Evolutionary conservation across 2,329 filamentous ascomycete species (phyloP).

Genomic region (Cladosporium sp.): DNA sequence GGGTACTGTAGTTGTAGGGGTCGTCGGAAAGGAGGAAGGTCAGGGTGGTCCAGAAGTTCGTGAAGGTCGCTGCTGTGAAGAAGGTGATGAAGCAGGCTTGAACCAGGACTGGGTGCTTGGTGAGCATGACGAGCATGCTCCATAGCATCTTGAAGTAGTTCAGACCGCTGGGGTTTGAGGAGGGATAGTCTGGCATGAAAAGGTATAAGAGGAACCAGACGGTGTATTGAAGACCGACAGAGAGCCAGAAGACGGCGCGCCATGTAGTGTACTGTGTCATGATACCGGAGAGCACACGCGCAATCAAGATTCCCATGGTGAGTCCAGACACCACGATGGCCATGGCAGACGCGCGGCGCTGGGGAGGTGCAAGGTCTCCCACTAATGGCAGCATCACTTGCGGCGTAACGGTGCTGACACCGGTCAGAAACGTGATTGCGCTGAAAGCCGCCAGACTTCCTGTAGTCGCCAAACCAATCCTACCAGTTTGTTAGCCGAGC

Average conservation of each 20-base stretch:
- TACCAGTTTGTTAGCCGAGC: constrained; percentile 32
- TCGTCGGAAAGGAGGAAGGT: constrained; percentile 68
- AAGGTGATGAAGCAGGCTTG: constrained; percentile 65
- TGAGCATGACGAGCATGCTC: constrained; percentile 58
- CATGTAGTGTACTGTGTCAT: constrained; percentile 67
- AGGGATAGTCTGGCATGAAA: constrained; percentile 76
- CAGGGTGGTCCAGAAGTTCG: constrained; percentile 66
- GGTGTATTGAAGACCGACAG: constrained; percentile 62
- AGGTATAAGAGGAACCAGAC: constrained; percentile 61
- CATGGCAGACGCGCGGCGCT: constrained; percentile 62
- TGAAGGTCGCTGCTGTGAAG: constrained; percentile 56
- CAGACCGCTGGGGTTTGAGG: constrained; percentile 59
- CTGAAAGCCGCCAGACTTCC: constrained; percentile 58
- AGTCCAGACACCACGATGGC: constrained; percentile 71
- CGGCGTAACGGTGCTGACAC: constrained; percentile 74
- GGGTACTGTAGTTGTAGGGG: constrained; percentile 61
- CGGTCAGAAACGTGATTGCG: constrained; percentile 64
- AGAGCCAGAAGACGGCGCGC: constrained; percentile 74
- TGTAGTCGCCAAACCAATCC: constrained; percentile 67
- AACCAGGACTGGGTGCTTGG: constrained; percentile 60
- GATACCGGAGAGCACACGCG: constrained; percentile 68
- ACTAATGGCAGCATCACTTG: constrained; percentile 70
- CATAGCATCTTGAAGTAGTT: constrained; percentile 61
- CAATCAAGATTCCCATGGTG: constrained; percentile 68
- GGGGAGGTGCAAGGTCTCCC: constrained; percentile 66